Conservation (phyloP, 2,329 filamentous ascomycete species). For the Monosporascus sp. region DNA sequence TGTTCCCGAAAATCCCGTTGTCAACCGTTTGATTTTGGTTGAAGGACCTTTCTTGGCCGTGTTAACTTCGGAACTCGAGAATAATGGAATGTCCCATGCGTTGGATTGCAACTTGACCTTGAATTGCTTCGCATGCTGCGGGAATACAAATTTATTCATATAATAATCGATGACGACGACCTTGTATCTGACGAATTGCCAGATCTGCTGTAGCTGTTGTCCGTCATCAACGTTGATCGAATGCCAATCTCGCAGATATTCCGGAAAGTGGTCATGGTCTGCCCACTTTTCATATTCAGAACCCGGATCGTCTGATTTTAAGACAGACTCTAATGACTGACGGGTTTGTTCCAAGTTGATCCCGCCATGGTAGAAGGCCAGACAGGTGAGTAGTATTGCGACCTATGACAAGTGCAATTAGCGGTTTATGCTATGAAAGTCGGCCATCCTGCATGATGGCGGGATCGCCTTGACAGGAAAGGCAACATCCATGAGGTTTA, state of each 20-base stretch:
- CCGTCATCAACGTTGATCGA: constrained; percentile 56
- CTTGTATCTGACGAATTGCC: constrained; percentile 42
- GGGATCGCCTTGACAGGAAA: not conserved
- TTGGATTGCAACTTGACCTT: constrained; percentile 57
- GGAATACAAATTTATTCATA: constrained; percentile 60
- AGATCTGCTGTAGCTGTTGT: constrained; percentile 44
- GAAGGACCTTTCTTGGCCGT: not conserved
- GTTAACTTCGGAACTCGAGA: constrained; percentile 17
- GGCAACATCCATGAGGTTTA: not conserved
- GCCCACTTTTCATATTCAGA: constrained; percentile 50
- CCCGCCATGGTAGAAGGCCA: constrained; percentile 63
- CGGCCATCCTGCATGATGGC: not conserved
- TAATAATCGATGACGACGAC: constrained; percentile 54
- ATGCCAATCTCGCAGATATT: constrained; percentile 45
- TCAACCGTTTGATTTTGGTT: constrained; percentile 30
- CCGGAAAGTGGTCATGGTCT: constrained; percentile 36
- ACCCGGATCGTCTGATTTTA: constrained; percentile 51
- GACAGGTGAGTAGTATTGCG: constrained; percentile 57
- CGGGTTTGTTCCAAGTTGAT: constrained; percentile 43
- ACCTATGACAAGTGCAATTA: constrained; percentile 38
- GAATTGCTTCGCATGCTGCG: constrained; percentile 60
- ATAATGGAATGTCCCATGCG: constrained; percentile 61
- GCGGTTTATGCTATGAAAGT: not conserved
- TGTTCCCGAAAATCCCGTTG: constrained; percentile 61
- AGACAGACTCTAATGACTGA: constrained; percentile 43